A percentile compares a stretch with the other conserved stretches of the same genome.
Evolutionary conservation across 2,329 filamentous ascomycete species (phyloP).

Genomic region (Pseudopithomyces maydicus): DNA sequence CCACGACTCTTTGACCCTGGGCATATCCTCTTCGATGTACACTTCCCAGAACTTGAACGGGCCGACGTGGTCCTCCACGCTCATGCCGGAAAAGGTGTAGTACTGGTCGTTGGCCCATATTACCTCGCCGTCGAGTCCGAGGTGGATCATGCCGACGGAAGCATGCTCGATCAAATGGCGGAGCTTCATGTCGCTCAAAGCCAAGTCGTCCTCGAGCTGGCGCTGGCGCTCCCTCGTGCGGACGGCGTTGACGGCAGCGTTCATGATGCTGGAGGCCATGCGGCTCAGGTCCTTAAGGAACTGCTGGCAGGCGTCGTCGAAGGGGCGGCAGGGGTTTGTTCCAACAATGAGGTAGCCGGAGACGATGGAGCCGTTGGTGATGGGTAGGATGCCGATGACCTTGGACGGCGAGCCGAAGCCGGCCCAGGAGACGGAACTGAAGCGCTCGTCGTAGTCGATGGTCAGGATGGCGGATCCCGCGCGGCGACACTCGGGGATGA

Average conservation of each 20-base stretch:
- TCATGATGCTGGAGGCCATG: slow-evolving; percentile 38
- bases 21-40: slow-evolving; percentile 33
- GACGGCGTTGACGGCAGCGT: slow-evolving; percentile 26
- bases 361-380: slow-evolving; percentile 25
- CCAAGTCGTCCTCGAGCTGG: slow-evolving; percentile 40
- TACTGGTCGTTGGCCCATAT: slow-evolving; percentile 44
- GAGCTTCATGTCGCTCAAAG: slow-evolving; percentile 39
- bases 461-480: slow-evolving; percentile 25
- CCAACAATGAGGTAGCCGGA: slow-evolving; percentile 41
- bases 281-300: slow-evolving; percentile 39
- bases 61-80: slow-evolving; percentile 19
- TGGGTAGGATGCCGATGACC: slow-evolving; percentile 33
- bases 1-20: slow-evolving; percentile 32
- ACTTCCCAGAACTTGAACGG: slow-evolving; percentile 30
- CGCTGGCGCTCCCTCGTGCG: slow-evolving; percentile 30
- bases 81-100: slow-evolving; percentile 32
- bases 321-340: slow-evolving; percentile 41
- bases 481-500: slow-evolving; percentile 35
- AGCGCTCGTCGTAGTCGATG: slow-evolving; percentile 37
- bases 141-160: slow-evolving; percentile 41
- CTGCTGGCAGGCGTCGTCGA: slow-evolving; percentile 37
- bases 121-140: slow-evolving; percentile 34
- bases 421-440: slow-evolving; percentile 32
- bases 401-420: slow-evolving; percentile 33
- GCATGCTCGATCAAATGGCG: slow-evolving; percentile 43